Evolutionary conservation across 2,329 filamentous ascomycete species (phyloP).

Genomic region (Pseudogymnoascus sp.): DNA sequence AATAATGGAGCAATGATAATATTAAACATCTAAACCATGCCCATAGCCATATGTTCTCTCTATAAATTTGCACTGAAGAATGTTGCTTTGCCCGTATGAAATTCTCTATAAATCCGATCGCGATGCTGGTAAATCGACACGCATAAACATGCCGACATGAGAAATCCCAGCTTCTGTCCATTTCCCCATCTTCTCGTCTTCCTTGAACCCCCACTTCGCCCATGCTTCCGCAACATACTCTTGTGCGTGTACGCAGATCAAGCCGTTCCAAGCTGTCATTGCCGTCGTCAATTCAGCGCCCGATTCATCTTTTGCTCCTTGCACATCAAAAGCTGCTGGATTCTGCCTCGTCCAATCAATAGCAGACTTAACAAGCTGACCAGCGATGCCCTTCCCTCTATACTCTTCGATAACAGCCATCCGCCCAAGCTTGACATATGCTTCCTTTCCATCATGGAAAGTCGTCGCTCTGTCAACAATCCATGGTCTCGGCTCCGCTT

Average conservation of each 20-base stretch:
- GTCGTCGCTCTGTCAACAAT: slow-evolving; percentile 33
- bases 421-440: slow-evolving; percentile 75
- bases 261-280: slow-evolving; percentile 60
- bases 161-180: slow-evolving; percentile 82
- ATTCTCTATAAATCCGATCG: not conserved
- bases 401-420: slow-evolving; percentile 62
- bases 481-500: slow-evolving; percentile 17
- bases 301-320: slow-evolving; percentile 7
- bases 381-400: slow-evolving; percentile 57
- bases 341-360: slow-evolving; percentile 56
- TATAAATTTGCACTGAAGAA: not conserved
- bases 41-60: not conserved
- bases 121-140: slow-evolving; percentile 30
- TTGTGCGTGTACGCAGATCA: slow-evolving; percentile 77
- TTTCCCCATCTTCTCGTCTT: slow-evolving; percentile 63
- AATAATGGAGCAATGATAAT: not conserved
- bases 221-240: slow-evolving; percentile 57
- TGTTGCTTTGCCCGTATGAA: not conserved
- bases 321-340: slow-evolving; percentile 45
- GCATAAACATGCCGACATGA: slow-evolving; percentile 74
- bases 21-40: not conserved
- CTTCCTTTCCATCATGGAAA: slow-evolving; percentile 55
- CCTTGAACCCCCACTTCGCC: slow-evolving; percentile 62
- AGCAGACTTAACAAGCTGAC: slow-evolving; percentile 58
- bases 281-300: slow-evolving; percentile 33